These are phyloP conservation scores for Capsella bursapastoris DNA, from an alignment of 345 rosid species.

Conservation along the genomic window DNA sequence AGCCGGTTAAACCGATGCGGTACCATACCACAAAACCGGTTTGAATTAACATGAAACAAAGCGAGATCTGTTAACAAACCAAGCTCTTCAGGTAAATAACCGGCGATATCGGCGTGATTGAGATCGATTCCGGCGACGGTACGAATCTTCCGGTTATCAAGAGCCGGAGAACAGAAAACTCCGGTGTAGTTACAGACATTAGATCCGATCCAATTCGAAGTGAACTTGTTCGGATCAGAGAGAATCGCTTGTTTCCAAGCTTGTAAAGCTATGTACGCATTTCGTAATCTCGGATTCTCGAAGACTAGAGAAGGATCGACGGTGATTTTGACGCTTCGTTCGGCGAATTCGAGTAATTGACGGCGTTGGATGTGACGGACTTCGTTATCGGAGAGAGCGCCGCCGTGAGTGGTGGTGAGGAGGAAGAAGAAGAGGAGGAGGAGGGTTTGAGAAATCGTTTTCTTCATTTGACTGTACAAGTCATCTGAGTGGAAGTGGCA, in stretches of 20 bases:
- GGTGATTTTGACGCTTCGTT: slow-evolving; percentile 66
- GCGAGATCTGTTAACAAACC: slow-evolving; percentile 77
- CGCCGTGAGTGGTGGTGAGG: slow-evolving; percentile 50
- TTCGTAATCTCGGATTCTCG: slow-evolving; percentile 57
- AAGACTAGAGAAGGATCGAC: slow-evolving; percentile 69
- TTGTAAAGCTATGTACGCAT: slow-evolving; percentile 79
- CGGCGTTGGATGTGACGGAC: slow-evolving; percentile 68
- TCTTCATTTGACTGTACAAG: slow-evolving; percentile 85
- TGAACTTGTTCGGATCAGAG: slow-evolving; percentile 70
- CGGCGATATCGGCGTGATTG: slow-evolving; percentile 81
- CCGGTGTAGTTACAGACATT: slow-evolving; percentile 59
- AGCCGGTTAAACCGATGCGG: slow-evolving; percentile 60
- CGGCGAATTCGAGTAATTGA: slow-evolving; percentile 83
- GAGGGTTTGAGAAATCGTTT: slow-evolving; percentile 35
- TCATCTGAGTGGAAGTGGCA: slow-evolving; percentile 53
- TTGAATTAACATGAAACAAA: slow-evolving; percentile 77
- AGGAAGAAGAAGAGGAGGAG: slow-evolving; percentile 42
- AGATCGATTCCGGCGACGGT: slow-evolving; percentile 86
- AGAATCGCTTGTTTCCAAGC: slow-evolving; percentile 88
- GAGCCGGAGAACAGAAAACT: slow-evolving; percentile 66
- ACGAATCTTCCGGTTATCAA: slow-evolving; percentile 51
- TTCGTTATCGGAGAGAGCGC: slow-evolving; percentile 60
- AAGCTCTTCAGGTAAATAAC: slow-evolving; percentile 80
- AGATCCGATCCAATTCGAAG: slow-evolving; percentile 67
- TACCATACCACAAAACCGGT: slow-evolving; percentile 74